A percentile compares a stretch with the other conserved stretches of the same genome.
Conservation (phyloP, 2,329 filamentous ascomycete genomes). For the Diplodia seriata region DNA sequence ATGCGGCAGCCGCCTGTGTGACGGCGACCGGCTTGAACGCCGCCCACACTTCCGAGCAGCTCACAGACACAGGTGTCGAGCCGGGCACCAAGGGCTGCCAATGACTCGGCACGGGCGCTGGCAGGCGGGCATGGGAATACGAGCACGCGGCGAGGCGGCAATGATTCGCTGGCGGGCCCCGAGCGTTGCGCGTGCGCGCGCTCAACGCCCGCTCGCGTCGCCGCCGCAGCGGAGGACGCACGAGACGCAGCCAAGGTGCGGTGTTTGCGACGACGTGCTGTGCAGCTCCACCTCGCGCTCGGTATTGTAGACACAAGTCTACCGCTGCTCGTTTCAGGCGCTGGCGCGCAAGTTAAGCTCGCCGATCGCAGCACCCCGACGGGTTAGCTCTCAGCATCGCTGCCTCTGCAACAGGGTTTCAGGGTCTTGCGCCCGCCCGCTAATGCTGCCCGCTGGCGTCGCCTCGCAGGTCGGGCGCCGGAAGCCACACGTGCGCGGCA, state of each 20-base stretch:
- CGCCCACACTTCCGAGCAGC: slow-evolving; percentile 16
- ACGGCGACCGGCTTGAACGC: slow-evolving; percentile 20
- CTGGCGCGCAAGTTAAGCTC: slow-evolving; percentile 19
- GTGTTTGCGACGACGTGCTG: slow-evolving; percentile 26
- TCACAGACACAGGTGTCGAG: slow-evolving; percentile 2
- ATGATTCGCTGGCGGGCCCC: slow-evolving; percentile 22
- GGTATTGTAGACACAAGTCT: slow-evolving; percentile 14
- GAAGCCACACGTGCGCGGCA: not conserved
- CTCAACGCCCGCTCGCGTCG: slow-evolving; percentile 21
- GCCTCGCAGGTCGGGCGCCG: slow-evolving; percentile 22
- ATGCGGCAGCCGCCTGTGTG: slow-evolving; percentile 9
- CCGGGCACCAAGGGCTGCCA: slow-evolving; percentile 9
- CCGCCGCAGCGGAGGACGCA: slow-evolving; percentile 25
- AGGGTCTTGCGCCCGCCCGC: slow-evolving; percentile 15
- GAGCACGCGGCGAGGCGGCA: slow-evolving; percentile 13
- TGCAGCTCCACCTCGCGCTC: slow-evolving; percentile 15
- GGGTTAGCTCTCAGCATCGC: slow-evolving; percentile 7
- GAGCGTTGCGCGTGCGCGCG: slow-evolving; percentile 12
- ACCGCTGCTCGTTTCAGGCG: slow-evolving; percentile 19
- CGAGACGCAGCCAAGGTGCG: slow-evolving; percentile 26
- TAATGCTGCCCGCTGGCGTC: slow-evolving; percentile 8
- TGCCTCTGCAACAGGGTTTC: slow-evolving; percentile 17
- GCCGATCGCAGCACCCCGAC: slow-evolving; percentile 20
- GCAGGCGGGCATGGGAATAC: slow-evolving; percentile 20
- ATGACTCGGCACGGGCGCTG: slow-evolving; percentile 12